These are phyloP conservation scores for Rhizodiscina lignyota DNA, from an alignment of 495 filamentous ascomycete species.

Conservation along the genomic window DNA sequence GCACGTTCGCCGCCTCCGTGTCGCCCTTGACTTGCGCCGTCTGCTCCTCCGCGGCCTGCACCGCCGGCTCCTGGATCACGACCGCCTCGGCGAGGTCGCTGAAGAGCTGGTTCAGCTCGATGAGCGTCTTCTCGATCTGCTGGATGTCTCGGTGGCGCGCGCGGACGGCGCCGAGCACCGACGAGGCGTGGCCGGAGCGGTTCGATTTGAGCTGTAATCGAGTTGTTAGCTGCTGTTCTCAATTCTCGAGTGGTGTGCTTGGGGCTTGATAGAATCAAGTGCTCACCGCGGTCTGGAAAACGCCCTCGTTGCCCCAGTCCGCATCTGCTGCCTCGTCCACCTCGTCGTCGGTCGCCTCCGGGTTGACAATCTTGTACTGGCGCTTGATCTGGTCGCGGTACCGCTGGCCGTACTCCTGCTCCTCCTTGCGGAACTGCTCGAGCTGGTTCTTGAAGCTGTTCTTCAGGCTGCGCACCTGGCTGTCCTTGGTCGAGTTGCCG, in stretches of 20 bases:
- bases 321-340: slow-evolving; percentile 44
- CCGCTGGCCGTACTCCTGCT: slow-evolving; percentile 43
- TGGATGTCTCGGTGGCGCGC: slow-evolving; percentile 64
- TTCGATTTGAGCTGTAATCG: slow-evolving; percentile 52
- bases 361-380: slow-evolving; percentile 63
- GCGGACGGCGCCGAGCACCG: slow-evolving; percentile 52
- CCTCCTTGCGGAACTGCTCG: slow-evolving; percentile 44
- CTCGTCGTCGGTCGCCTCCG: slow-evolving; percentile 47
- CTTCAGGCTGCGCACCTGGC: slow-evolving; percentile 48
- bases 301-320: slow-evolving; percentile 57
- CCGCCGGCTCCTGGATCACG: slow-evolving; percentile 32
- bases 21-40: slow-evolving; percentile 36
- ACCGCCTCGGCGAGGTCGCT: slow-evolving; percentile 49
- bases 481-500: slow-evolving; percentile 38
- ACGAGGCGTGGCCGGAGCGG: slow-evolving; percentile 43
- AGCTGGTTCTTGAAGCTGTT: slow-evolving; percentile 45
- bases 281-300: slow-evolving; percentile 59
- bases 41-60: slow-evolving; percentile 17
- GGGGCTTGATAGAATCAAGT: slow-evolving; percentile 1
- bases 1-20: slow-evolving; percentile 38
- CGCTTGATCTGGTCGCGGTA: slow-evolving; percentile 56
- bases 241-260: neutral
- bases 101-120: slow-evolving; percentile 48
- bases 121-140: slow-evolving; percentile 50
- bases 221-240: slow-evolving; percentile 6